A percentile compares a stretch with the other conserved stretches of the same genome.
Evolutionary conservation across 2,329 filamentous ascomycete genomes (phyloP).

Genomic region (Cercospora zeae-maydis): DNA sequence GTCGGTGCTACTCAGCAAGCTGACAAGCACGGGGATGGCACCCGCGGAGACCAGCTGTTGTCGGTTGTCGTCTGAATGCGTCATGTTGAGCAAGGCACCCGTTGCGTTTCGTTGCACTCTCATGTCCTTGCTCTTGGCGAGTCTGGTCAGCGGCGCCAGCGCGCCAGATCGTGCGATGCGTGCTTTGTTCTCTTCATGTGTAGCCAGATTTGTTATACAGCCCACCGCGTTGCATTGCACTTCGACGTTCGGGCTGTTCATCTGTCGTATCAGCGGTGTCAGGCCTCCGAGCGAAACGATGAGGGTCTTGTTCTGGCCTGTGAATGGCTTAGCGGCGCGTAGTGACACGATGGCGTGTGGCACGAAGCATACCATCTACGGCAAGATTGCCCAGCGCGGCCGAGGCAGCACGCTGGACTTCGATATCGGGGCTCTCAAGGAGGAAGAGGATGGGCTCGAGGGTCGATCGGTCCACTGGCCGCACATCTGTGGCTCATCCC

Average conservation of each 20-base stretch:
- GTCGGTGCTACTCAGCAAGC: conserved; percentile 85
- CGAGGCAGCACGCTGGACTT: conserved; percentile 94
- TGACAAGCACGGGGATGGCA: conserved; percentile 95
- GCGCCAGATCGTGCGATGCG: conserved; percentile 96
- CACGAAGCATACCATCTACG: conserved; percentile 77
- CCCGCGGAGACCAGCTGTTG: conserved; percentile 96
- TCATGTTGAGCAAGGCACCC: conserved; percentile 96
- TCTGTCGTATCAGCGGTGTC: conserved; percentile 88
- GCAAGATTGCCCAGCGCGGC: conserved; percentile 93
- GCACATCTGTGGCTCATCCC: conserved; percentile 65
- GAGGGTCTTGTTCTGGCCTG: conserved; percentile 95
- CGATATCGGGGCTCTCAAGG: conserved; percentile 90
- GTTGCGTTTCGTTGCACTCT: conserved; percentile 96
- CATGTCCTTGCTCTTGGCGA: conserved; percentile 98
- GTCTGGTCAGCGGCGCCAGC: conserved; percentile 79
- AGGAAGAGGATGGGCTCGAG: conserved; percentile 94
- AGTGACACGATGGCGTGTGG: conserved; percentile 82
- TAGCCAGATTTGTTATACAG: conserved; percentile 96
- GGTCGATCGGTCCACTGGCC: conserved; percentile 90
- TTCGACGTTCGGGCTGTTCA: conserved; percentile 97
- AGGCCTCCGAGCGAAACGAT: conserved; percentile 92
- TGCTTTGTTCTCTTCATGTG: conserved; percentile 98
- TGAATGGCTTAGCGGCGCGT: conserved; percentile 62
- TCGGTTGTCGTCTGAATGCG: conserved; percentile 96
- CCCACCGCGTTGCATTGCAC: conserved; percentile 99